Evolutionary conservation across 2,329 filamentous ascomycete species (phyloP), one percentile per base, ranked within the genome.

Genomic region (Fusarium musae): DNA sequence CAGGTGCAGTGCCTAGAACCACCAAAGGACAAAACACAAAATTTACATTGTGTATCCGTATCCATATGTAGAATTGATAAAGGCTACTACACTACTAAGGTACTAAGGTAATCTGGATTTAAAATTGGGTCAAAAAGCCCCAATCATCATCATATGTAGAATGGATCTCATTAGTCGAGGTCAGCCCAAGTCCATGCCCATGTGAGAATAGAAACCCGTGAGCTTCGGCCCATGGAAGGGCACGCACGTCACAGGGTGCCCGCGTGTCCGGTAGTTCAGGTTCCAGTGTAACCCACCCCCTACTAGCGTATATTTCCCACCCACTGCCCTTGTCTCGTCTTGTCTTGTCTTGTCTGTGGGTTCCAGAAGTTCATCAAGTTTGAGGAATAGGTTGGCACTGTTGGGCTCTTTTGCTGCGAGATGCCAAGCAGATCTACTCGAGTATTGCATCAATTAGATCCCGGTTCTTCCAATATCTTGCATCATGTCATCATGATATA

Each of bases 251-350:
- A 71, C 69, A 70, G 65, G 64, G 23, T 64, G 52, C 40, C 63
- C 52, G 63, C 53, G 53, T 68, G 69, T 57, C 69, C 66, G 66
- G 70, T 73, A 73, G 61, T 73, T 73, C 69, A 70, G 60, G 56
- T 72, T 65, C 58, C 58, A 72, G 54, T 56, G 64, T 36, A 59
- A 59, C 49, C 39, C 52, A 3, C 39, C 30, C 59, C 59, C 56
- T 46, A 43, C 63, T 72, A 70, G 69, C 54, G 50, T 28, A n/a
- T 40, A 37, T 28, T 39, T 44, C 46, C 23, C 28, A 37, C 17
- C 59, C 39, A 26, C 59, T 59, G n/a, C 39, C 39, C 53, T 46
- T 58, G 47, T 32, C 21, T 49, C 17, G 30, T 32, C 28, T 50
- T 10, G 36, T 19, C 53, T 34, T 46, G 47, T 34, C 30, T 50